These are phyloP conservation scores for Cyberlindnera maritima DNA, from an alignment of 805 yeast species.

Conservation along the genomic window DNA sequence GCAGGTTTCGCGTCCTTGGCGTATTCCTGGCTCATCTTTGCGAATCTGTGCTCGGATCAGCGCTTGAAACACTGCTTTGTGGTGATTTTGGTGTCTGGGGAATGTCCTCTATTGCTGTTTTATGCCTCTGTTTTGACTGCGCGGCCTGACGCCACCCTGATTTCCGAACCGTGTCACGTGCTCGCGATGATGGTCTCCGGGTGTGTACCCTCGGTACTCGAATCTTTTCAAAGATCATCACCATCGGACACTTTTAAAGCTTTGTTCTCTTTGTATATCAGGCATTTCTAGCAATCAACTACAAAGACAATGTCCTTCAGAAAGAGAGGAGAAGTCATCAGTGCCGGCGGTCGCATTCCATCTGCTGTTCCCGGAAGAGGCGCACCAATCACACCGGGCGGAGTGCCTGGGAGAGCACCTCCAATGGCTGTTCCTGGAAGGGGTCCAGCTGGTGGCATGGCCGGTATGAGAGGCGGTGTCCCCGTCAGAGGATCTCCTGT, in stretches of 20 bases:
- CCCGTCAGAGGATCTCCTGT: conserved; percentile 7
- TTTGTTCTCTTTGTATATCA: too few relatives aligned
- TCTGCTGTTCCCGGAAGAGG: conserved; percentile 19
- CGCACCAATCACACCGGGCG: conserved; percentile 6
- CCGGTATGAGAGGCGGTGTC: conserved; percentile 3
- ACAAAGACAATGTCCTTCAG: conserved; percentile 70
- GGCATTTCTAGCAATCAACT: too few relatives aligned
- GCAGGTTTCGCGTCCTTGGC: not conserved
- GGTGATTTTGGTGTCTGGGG: not conserved
- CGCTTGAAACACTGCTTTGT: not conserved
- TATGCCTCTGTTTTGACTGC: not conserved
- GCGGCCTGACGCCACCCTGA: not conserved
- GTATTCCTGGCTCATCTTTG: conserved; percentile 15
- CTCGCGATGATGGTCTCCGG: not conserved
- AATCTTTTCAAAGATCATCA: not conserved
- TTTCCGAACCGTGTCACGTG: too few relatives aligned
- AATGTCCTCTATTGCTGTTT: not conserved
- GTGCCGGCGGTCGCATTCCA: conserved; percentile 20
- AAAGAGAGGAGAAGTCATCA: conserved; percentile 51
- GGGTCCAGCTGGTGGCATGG: conserved; percentile 1
- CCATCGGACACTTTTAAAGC: too few relatives aligned
- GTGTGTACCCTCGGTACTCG: not conserved
- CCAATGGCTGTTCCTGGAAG: conserved; percentile 5
- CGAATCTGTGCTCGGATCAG: not conserved
- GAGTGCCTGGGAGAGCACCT: conserved; percentile 17